A percentile compares a stretch with the other conserved stretches of the same genome.
Conservation (phyloP, 2,329 filamentous ascomycete species). For the Acarospora socialis region DNA sequence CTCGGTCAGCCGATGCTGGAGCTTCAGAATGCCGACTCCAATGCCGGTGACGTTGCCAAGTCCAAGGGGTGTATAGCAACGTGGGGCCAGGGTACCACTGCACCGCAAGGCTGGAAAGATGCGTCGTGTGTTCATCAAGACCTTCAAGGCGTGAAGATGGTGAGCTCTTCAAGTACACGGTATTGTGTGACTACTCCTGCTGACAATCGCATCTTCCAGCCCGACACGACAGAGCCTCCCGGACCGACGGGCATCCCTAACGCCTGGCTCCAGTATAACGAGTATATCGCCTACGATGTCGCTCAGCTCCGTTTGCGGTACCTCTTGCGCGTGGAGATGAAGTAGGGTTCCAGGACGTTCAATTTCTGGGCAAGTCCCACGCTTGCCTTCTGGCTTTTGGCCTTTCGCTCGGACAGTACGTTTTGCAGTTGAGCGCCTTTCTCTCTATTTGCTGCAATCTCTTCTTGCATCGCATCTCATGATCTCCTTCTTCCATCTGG, state of each 20-base stretch:
- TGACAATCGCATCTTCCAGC: not conserved
- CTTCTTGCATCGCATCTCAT: no score
- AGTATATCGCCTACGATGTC: conserved; percentile 36
- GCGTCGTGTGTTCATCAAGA: conserved; percentile 8
- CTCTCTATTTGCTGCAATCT: no score
- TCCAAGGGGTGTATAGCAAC: conserved; percentile 10
- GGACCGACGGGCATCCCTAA: not conserved
- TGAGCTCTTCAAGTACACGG: conserved; percentile 1
- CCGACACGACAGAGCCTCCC: not conserved
- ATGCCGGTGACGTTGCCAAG: conserved; percentile 11
- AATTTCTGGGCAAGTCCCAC: no score
- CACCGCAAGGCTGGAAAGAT: conserved; percentile 13
- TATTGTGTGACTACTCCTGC: not conserved
- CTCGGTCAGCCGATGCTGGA: conserved; percentile 48
- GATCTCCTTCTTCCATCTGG: no score
- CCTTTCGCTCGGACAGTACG: no score
- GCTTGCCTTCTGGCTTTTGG: no score
- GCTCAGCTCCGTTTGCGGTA: conserved; percentile 34
- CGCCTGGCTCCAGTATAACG: conserved; percentile 22
- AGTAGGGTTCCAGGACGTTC: not conserved
- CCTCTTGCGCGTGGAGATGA: conserved; percentile 29
- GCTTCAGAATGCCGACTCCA: conserved; percentile 8
- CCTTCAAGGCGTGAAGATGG: conserved; percentile 10
- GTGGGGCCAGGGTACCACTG: conserved; percentile 10
- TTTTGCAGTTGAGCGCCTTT: no score